Conservation (phyloP, 345 rosid genomes). For the Camelina neglecta region DNA sequence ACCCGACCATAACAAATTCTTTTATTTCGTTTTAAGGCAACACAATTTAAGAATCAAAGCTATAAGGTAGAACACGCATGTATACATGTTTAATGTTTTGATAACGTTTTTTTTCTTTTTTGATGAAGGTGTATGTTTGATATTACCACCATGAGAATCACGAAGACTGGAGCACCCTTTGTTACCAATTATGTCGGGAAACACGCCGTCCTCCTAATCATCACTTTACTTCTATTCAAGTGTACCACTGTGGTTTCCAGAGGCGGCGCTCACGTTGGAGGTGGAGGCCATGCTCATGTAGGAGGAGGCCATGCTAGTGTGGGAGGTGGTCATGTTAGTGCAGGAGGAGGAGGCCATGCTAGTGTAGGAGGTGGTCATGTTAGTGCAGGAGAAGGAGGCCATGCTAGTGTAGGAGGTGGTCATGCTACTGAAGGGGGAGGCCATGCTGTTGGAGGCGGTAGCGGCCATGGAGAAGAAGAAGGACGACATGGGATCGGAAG, state of each 20-base stretch:
- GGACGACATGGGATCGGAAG: constrained; percentile 21
- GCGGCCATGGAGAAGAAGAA: constrained; percentile 23
- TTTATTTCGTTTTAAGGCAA: constrained; percentile 14
- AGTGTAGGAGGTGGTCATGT: not conserved
- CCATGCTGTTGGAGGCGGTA: not conserved
- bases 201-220: constrained; percentile 12
- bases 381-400: not conserved
- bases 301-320: not conserved
- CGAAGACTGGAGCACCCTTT: constrained; percentile 12
- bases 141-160: constrained; percentile 33
- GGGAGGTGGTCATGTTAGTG: too few species aligned
- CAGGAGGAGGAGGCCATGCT: not conserved
- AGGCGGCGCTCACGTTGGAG: constrained; percentile 6
- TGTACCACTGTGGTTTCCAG: constrained; percentile 23
- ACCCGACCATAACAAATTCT: constrained; percentile 1
- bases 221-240: constrained; percentile 11
- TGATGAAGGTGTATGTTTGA: not conserved
- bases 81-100: not conserved
- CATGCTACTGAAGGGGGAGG: constrained; percentile 1
- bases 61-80: not conserved
- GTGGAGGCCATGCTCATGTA: not conserved
- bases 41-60: constrained; percentile 24
- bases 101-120: not conserved
- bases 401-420: not conserved
- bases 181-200: constrained; percentile 5